Evolutionary conservation across 495 filamentous ascomycete genomes (phyloP), one percentile per base, ranked within the genome.

Genomic region (Talaromyces thailandensis): DNA sequence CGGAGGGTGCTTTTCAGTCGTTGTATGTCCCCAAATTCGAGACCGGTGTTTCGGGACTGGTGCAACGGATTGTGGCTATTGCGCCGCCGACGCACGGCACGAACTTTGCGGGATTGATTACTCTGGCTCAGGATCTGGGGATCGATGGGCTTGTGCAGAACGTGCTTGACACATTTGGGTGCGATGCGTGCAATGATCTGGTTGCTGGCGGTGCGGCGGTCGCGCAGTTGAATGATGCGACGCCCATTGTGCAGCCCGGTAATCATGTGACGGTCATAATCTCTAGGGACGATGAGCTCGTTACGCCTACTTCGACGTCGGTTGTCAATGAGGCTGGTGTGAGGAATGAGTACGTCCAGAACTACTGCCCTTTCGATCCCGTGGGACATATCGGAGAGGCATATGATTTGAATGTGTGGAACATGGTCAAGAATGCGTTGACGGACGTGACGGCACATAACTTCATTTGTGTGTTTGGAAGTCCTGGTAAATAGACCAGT

Each of bases 331-430:
- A 83, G 65, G 65, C 69, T 5, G 77, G 78, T 0, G 81, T 79
- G 2, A 56, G 56, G 0, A 82, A 83, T 62, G 67, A 75, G 0
- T 74, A 70, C 62, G 70, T 84, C 23, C 80, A 84, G 71, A 70
- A 76, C 58, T 72, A 67, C 11, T 83, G 81, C 32, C 73, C 73
- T 0, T 56, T 76, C 3, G 81, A 83, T 51, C 65, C 67, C 0
- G 80, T 82, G 5, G 81, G 81, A 3, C 81, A 84, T 62, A 78
- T 80, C 48, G 80, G 79, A 3, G 75, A 82, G 62, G 78, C 76
- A 25, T 82, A 77, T 70, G 81, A 84, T 66, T 66, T 74, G 64
- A 79, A 81, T 66, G 78, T 84, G 2, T 83, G 81, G 80, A 75
- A 82, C 32, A 63, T 84, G 68, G 75, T 84, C 21, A 69, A 78